Evolutionary conservation across 2,329 filamentous ascomycete species (phyloP).

Genomic region (Fusarium sp.): DNA sequence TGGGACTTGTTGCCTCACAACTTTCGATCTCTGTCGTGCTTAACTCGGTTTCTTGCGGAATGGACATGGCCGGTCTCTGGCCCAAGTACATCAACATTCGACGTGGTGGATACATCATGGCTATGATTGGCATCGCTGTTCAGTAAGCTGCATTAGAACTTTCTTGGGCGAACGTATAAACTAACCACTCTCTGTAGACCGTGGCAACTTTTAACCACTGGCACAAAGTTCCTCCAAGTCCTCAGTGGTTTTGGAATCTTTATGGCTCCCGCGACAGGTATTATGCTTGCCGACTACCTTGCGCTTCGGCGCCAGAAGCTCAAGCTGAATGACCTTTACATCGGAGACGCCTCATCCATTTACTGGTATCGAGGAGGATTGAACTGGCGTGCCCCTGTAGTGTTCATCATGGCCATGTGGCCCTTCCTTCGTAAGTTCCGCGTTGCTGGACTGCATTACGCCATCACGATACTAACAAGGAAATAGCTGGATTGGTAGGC

Average conservation of each 20-base stretch:
- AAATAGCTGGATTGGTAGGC: slow-evolving; percentile 23
- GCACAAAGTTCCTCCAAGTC: slow-evolving; percentile 47
- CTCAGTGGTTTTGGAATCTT: slow-evolving; percentile 48
- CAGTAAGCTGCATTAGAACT: slow-evolving; percentile 26
- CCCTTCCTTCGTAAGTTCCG: slow-evolving; percentile 42
- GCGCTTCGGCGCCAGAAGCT: slow-evolving; percentile 53
- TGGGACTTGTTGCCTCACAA: slow-evolving; percentile 47
- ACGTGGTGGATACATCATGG: slow-evolving; percentile 66
- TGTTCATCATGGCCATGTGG: slow-evolving; percentile 53
- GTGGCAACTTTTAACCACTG: slow-evolving; percentile 50
- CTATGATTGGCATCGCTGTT: slow-evolving; percentile 57
- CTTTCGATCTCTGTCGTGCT: slow-evolving; percentile 54
- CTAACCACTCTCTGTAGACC: slow-evolving; percentile 32
- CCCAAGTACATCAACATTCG: slow-evolving; percentile 71
- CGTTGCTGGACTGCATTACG: not conserved
- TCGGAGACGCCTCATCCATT: slow-evolving; percentile 50
- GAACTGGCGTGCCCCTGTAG: slow-evolving; percentile 55
- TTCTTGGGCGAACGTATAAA: not conserved
- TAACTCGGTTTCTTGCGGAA: slow-evolving; percentile 67
- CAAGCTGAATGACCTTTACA: slow-evolving; percentile 57
- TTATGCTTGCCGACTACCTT: slow-evolving; percentile 52
- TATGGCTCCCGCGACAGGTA: slow-evolving; percentile 46
- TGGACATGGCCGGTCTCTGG: slow-evolving; percentile 69
- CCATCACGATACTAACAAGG: not conserved
- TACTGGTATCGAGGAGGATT: slow-evolving; percentile 57